Conservation (phyloP, 345 rosid genomes). For the Eucalyptus polybractea region DNA sequence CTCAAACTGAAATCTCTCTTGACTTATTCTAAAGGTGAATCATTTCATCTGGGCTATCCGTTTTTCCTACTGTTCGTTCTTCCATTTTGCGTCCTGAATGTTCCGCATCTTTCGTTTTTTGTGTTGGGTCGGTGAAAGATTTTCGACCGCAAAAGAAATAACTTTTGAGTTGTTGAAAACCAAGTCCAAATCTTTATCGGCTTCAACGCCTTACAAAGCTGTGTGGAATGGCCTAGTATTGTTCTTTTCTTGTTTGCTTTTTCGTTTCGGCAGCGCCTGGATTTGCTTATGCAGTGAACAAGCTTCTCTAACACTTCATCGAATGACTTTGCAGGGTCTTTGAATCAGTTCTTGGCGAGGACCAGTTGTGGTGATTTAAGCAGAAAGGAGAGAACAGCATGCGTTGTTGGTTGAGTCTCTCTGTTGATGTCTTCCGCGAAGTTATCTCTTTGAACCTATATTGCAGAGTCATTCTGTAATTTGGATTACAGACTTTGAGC, state of each 20-base stretch:
- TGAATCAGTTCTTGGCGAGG: background rate
- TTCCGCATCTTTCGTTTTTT: background rate
- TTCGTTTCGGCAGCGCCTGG: background rate
- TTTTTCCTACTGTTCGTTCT: background rate
- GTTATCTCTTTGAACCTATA: slow-evolving; percentile 54
- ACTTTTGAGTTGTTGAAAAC: background rate
- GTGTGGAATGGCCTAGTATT: background rate
- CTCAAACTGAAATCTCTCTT: background rate
- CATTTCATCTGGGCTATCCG: background rate
- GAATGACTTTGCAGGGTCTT: background rate
- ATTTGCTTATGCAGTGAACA: background rate
- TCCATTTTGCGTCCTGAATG: background rate
- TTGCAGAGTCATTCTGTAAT: slow-evolving; percentile 83
- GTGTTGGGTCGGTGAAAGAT: background rate
- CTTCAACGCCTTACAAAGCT: background rate
- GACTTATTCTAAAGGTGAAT: background rate
- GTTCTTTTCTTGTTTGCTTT: background rate
- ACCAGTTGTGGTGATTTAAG: background rate
- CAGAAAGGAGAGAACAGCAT: slow-evolving; percentile 24
- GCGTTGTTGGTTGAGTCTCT: slow-evolving; percentile 58
- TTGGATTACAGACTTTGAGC: background rate
- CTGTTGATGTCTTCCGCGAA: slow-evolving; percentile 46
- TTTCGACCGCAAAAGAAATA: background rate
- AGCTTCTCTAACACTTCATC: background rate
- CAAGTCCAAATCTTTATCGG: background rate